Percentiles rank a stretch among this genome's conserved stretches.
These are phyloP conservation scores for Beauveria asiatica DNA, from an alignment of 2,329 filamentous ascomycete species.

Conservation along the genomic window DNA sequence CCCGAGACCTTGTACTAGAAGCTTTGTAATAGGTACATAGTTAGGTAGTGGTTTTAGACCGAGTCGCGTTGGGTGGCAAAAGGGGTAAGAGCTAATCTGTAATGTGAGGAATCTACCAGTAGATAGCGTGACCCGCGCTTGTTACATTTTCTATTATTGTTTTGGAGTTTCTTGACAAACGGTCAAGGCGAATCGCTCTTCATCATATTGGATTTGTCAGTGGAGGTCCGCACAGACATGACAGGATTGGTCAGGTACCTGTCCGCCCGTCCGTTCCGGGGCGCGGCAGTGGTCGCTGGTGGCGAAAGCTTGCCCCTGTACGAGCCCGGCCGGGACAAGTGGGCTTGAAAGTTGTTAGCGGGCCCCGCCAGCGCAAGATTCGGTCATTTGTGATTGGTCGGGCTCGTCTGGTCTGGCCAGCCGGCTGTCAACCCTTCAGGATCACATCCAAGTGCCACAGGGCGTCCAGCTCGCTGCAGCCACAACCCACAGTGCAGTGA, in stretches of 20 bases:
- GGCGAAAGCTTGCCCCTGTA: background rate
- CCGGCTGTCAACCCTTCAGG: no score
- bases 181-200: background rate
- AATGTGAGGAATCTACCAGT: no score
- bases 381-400: background rate
- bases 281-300: background rate
- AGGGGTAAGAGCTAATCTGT: no score
- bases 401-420: no score
- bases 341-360: background rate
- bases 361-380: background rate
- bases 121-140: no score
- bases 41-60: background rate
- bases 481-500: no score
- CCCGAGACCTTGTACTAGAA: background rate
- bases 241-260: slow-evolving; percentile 3
- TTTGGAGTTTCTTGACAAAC: no score
- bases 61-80: background rate
- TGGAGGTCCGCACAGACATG: background rate
- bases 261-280: background rate
- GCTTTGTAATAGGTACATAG: background rate
- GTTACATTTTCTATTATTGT: no score
- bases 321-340: background rate
- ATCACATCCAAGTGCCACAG: no score
- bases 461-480: no score
- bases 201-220: slow-evolving; percentile 4